Percentiles rank a stretch among this genome's conserved stretches.
Conservation (phyloP, 2,329 filamentous ascomycete species). For the Fusarium sp. region DNA sequence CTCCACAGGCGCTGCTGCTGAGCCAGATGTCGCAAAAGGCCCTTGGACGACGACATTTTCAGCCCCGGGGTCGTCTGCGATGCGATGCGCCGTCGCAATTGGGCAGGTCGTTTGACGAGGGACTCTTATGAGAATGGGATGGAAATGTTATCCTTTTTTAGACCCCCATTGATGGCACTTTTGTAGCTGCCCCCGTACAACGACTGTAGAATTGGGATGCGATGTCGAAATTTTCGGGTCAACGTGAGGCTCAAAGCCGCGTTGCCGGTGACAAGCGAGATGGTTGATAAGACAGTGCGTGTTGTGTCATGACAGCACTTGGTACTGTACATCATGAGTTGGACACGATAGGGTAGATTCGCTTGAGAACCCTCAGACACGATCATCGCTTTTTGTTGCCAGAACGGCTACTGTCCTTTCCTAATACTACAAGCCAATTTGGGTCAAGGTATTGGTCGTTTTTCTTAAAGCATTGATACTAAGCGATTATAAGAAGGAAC, state of each 20-base stretch:
- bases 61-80: conserved; percentile 36
- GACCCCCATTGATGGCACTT: conserved; percentile 46
- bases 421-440: too few relatives aligned
- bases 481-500: too few relatives aligned
- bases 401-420: too few relatives aligned
- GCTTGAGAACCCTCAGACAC: too few relatives aligned
- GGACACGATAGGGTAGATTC: conserved; percentile 12
- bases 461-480: too few relatives aligned
- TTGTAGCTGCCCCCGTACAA: conserved; percentile 41
- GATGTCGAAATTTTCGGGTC: conserved; percentile 44
- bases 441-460: too few relatives aligned
- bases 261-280: conserved; percentile 46
- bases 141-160: conserved; percentile 31
- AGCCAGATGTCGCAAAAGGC: conserved; percentile 48
- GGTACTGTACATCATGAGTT: conserved; percentile 36
- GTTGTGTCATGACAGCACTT: conserved; percentile 24
- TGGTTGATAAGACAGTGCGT: conserved; percentile 35
- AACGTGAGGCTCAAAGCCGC: conserved; percentile 35
- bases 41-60: conserved; percentile 46
- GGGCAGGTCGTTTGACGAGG: conserved; percentile 39
- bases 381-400: too few relatives aligned
- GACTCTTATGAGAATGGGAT: conserved; percentile 29
- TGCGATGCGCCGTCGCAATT: conserved; percentile 40
- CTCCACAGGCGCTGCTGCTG: conserved; percentile 45
- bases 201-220: conserved; percentile 13